phyloP scores from a whole-genome alignment of 2,329 filamentous ascomycete genomes.

The Venturia asperata region DNA sequence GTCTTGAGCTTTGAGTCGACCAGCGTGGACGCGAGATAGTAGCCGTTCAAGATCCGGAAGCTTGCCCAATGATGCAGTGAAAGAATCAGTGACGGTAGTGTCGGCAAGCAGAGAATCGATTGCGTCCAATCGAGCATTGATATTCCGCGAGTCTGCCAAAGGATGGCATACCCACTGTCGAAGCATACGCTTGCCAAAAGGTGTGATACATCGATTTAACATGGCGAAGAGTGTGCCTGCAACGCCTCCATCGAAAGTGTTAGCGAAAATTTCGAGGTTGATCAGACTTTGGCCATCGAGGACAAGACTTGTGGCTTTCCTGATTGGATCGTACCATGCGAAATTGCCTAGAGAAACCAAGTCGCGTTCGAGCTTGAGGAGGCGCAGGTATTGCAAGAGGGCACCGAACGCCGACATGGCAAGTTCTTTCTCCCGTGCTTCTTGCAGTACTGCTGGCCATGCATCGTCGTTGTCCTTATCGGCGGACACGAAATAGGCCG shows the following conservation, averaged over 20 bases:
- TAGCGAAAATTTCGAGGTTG: slow-evolving; percentile 95
- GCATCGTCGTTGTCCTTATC: slow-evolving; percentile 50
- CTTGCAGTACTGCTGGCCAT: slow-evolving; percentile 70
- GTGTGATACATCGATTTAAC: slow-evolving; percentile 89
- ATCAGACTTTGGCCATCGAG: slow-evolving; percentile 93
- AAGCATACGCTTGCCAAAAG: slow-evolving; percentile 93
- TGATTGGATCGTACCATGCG: slow-evolving; percentile 84
- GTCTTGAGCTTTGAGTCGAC: slow-evolving; percentile 81
- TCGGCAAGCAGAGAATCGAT: slow-evolving; percentile 90
- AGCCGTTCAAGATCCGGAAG: slow-evolving; percentile 91
- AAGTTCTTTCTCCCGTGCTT: slow-evolving; percentile 69
- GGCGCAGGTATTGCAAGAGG: slow-evolving; percentile 74
- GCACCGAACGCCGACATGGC: slow-evolving; percentile 89
- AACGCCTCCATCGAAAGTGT: slow-evolving; percentile 75
- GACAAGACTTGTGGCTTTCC: slow-evolving; percentile 79
- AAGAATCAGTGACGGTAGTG: slow-evolving; percentile 70
- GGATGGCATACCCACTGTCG: slow-evolving; percentile 97
- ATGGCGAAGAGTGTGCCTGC: slow-evolving; percentile 87
- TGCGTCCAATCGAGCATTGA: slow-evolving; percentile 89
- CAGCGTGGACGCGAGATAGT: slow-evolving; percentile 89
- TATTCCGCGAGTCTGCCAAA: slow-evolving; percentile 74
- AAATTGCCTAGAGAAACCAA: slow-evolving; percentile 88
- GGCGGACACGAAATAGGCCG: slow-evolving; percentile 66
- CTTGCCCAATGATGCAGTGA: slow-evolving; percentile 79
- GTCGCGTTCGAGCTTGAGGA: slow-evolving; percentile 78